Evolutionary conservation across 176 grass and related monocot genomes (phyloP), one percentile per base, ranked within the genome.

Genomic region (Chrysopogon serrulatus): DNA sequence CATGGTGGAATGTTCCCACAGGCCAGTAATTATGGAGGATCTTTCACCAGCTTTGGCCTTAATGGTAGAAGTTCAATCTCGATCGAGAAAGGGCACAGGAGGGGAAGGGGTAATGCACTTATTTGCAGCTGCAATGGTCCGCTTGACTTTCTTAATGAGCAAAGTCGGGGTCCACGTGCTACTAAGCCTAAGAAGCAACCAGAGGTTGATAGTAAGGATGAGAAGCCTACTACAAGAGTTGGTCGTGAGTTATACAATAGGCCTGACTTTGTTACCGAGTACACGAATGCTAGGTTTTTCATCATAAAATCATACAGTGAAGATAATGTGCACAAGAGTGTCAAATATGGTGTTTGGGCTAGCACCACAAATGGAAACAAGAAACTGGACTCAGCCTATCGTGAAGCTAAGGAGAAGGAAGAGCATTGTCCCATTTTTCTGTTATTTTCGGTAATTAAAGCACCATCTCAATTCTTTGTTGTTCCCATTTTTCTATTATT

Each of bases 231-330:
- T 76, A 56, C 77, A 74, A 88, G 77, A 83, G 73, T 64, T 83
- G 78, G 85, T 85, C 68, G 61, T 33, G 86, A 88, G 73, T 82
- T 51, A 30, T 97, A 94, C 72, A 91, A 97, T 75, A 88, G 67
- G 42, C 80, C 90, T 17, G 89, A 95, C 49, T 98, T 98, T 77
- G 79, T 77, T 54, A 89, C 80, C 61, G 93, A 96, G 77, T 96
- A 96, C 66, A 92, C 78, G 70, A 88, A 82, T 85, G 93, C 93
- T 35, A 96, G 85, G 77, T 96, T 98, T 87, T 98, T 94, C 71
- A 90, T 98, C 70, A 98, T 98, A 90, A 98, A 98, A 79, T 98
- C 96, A 36, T 98, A 95, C 68, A 98, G 91, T 19, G 96, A 98
- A 83, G 96, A 98, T 80, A 98, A 98, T 90, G 93, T 98, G 72